Conservation (phyloP, 2,329 filamentous ascomycete species). For the Grosmannia penicillata region DNA sequence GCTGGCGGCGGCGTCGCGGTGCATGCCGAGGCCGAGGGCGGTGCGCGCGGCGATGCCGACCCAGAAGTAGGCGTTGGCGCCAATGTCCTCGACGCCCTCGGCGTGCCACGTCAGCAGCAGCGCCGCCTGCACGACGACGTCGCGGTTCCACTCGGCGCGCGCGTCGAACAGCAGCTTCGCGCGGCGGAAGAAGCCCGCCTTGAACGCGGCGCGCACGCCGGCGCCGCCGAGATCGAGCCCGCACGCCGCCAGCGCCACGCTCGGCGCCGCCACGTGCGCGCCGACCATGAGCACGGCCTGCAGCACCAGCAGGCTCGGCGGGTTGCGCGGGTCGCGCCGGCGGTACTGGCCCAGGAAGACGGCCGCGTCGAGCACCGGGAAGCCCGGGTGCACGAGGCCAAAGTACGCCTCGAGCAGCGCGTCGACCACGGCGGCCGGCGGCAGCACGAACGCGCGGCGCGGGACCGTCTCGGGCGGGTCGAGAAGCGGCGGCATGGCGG, state of each 20-base stretch:
- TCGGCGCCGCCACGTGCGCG: too few species aligned
- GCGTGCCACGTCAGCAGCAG: constrained; percentile 40
- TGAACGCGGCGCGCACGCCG: constrained; percentile 28
- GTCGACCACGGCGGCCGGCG: constrained; percentile 30
- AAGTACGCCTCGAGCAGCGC: constrained; percentile 52
- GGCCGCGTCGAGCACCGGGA: constrained; percentile 71
- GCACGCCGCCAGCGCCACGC: too few species aligned
- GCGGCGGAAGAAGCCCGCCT: constrained; percentile 33
- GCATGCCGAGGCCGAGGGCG: constrained; percentile 39
- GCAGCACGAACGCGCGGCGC: constrained; percentile 32
- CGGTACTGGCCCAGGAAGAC: constrained; percentile 69
- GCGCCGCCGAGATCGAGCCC: too few species aligned
- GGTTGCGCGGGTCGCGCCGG: constrained; percentile 51
- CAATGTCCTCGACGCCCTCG: constrained; percentile 37
- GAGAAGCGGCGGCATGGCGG: constrained; percentile 23
- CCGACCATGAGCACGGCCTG: constrained; percentile 66
- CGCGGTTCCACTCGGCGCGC: constrained; percentile 36
- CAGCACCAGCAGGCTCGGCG: constrained; percentile 74
- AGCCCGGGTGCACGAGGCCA: constrained; percentile 76
- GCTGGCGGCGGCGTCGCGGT: constrained; percentile 18
- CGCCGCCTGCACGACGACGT: constrained; percentile 37
- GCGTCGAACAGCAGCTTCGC: constrained; percentile 38
- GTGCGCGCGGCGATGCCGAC: constrained; percentile 35
- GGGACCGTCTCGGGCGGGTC: constrained; percentile 25
- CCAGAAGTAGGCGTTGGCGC: constrained; percentile 37